phyloP scores from a whole-genome alignment of 2,329 filamentous ascomycete genomes.

The Fusarium heterosporum region DNA sequence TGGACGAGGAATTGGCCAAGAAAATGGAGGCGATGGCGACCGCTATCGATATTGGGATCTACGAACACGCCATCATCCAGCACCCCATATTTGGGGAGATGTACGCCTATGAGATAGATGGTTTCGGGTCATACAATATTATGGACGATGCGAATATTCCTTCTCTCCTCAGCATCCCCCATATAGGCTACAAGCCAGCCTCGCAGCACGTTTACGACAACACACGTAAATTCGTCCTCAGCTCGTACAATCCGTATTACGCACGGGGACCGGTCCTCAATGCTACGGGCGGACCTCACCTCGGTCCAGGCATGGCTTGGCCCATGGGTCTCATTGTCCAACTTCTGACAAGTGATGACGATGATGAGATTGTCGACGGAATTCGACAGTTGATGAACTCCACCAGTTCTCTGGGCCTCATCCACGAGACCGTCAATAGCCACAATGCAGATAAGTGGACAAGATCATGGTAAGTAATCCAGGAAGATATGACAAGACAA shows the following conservation, averaged over 20 bases:
- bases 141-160: slow-evolving; percentile 77
- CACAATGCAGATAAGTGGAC: slow-evolving; percentile 51
- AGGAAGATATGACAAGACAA: neutral
- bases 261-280: slow-evolving; percentile 65
- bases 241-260: slow-evolving; percentile 79
- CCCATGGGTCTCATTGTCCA: slow-evolving; percentile 87
- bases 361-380: slow-evolving; percentile 77
- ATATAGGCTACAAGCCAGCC: slow-evolving; percentile 67
- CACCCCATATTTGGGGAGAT: slow-evolving; percentile 72
- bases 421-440: slow-evolving; percentile 73
- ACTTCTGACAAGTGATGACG: slow-evolving; percentile 80
- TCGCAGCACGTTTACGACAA: slow-evolving; percentile 75
- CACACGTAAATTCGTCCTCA: slow-evolving; percentile 80
- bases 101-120: slow-evolving; percentile 78
- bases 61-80: slow-evolving; percentile 73
- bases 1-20: slow-evolving; percentile 63
- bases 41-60: slow-evolving; percentile 72
- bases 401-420: slow-evolving; percentile 77
- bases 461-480: slow-evolving; percentile 51
- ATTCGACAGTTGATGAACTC: slow-evolving; percentile 73
- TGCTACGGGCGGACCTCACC: slow-evolving; percentile 64
- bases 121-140: slow-evolving; percentile 69
- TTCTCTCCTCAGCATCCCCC: slow-evolving; percentile 69
- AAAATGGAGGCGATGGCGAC: slow-evolving; percentile 69
- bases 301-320: slow-evolving; percentile 79